phyloP scores from a whole-genome alignment of 148 eudicot species.

The Fagopyrum tataricum region DNA sequence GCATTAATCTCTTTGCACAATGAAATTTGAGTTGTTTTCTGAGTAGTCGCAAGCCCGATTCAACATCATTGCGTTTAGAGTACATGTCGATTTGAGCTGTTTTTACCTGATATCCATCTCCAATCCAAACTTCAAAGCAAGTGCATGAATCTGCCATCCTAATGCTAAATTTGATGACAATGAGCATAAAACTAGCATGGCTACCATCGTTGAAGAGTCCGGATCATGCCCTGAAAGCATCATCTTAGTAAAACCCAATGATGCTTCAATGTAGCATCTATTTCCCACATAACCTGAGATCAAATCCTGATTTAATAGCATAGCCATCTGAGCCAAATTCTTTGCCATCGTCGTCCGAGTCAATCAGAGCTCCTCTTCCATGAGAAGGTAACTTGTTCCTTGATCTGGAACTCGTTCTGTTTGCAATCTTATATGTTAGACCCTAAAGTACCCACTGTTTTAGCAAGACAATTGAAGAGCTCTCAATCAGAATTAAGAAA shows the following conservation, averaged over 20 bases:
- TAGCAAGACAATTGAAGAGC: not conserved
- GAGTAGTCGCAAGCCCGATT: slow-evolving; percentile 20
- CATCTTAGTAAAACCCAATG: slow-evolving; percentile 49
- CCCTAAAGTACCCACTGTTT: slow-evolving; percentile 28
- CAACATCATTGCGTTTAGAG: slow-evolving; percentile 17
- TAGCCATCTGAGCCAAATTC: too few relatives aligned
- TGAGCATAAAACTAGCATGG: slow-evolving; percentile 26
- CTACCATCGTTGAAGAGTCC: slow-evolving; percentile 51
- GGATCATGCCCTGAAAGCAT: too few relatives aligned
- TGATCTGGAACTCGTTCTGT: too few relatives aligned
- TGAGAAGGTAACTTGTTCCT: too few relatives aligned
- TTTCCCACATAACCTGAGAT: slow-evolving; percentile 79
- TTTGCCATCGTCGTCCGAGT: too few relatives aligned
- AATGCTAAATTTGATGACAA: slow-evolving; percentile 19
- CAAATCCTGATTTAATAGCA: slow-evolving; percentile 75
- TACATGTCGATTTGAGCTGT: slow-evolving; percentile 33
- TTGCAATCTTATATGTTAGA: slow-evolving; percentile 74
- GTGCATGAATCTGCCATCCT: slow-evolving; percentile 27
- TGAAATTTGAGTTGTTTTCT: slow-evolving; percentile 44
- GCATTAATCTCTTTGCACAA: slow-evolving; percentile 65
- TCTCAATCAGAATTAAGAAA: not conserved
- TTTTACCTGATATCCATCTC: slow-evolving; percentile 27
- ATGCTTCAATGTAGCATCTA: slow-evolving; percentile 56
- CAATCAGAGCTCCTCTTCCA: too few relatives aligned
- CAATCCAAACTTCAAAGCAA: slow-evolving; percentile 21